Base-by-base conservation (phyloP, 1,139 yeast species). In the Taiozyma sp. region DNA sequence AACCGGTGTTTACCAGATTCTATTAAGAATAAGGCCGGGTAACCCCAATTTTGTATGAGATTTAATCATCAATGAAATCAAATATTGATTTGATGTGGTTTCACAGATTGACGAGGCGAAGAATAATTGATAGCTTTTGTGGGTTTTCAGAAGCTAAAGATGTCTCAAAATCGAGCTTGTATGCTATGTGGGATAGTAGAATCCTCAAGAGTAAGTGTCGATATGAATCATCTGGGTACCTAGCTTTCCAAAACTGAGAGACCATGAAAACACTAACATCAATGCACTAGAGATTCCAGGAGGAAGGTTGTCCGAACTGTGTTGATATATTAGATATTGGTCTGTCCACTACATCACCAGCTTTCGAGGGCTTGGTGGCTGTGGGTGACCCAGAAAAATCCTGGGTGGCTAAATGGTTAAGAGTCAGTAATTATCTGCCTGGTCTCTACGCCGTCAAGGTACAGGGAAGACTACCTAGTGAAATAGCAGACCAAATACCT, bases 321-420 rank as follows among this genome's bases (percentile, higher is more conserved):
- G 98, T 90, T 64, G 84, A 93, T 51, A 75, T 84, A 65, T 84
- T 84, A 51, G 93, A 87, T 62, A 83, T 84, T 51, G 98, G 91
- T 62, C 91, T 90, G 52, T 83, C 87, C 24, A 81, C 89, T 44
- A 93, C 99, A 4, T 90, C 97, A 29, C 98, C 98, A 42, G 83
- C 97, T 1, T 95, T 91, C 66, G 99, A 93, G 72, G 99, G 99
- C 0, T 75, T 88, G 45, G 96, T 93, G 12, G 97, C 98, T 1
- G 78, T 91, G 57, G 91, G 96, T 49, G 91, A 87, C 54, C 92
- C 93, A 46, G 82, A 82, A 50, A 82, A 79, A 43, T 90, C 97
- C 3, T 93, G 99, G 99, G 98, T 91, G 34, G 97, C 97, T 24
- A 81, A 90, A 65, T 93, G 99, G 99, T 75, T 93, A 53, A 83